Evolutionary conservation across 208 protist genomes (phyloP).

Genomic region (Acanthamoeba royreba): DNA sequence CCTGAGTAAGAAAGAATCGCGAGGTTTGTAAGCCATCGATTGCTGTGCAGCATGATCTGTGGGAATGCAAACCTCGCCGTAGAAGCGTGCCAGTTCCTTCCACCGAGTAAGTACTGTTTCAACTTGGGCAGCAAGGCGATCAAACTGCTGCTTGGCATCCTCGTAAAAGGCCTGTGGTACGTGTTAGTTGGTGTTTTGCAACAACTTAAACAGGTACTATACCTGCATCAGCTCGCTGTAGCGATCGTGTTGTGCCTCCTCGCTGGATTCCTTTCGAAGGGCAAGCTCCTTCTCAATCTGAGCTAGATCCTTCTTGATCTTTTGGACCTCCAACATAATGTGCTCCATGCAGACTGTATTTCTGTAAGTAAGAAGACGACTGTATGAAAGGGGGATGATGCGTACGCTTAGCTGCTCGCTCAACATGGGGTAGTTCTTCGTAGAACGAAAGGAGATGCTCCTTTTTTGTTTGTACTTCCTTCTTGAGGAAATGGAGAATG

Average conservation of each 20-base stretch:
- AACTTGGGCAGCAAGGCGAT: background rate
- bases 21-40: background rate
- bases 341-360: background rate
- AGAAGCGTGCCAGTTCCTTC: background rate
- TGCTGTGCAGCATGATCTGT: background rate
- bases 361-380: background rate
- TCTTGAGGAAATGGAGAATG: background rate
- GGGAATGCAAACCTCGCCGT: background rate
- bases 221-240: background rate
- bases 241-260: background rate
- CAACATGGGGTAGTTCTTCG: background rate
- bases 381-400: too few relatives aligned
- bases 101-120: background rate
- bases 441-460: background rate
- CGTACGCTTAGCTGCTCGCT: background rate
- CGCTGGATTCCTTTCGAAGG: background rate
- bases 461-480: background rate
- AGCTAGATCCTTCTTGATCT: background rate
- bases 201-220: background rate
- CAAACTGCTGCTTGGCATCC: background rate
- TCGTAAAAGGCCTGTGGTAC: background rate
- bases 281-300: background rate
- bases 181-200: background rate
- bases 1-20: background rate
- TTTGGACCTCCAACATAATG: background rate